Evolutionary conservation across 73 alveolate genomes (phyloP).

Genomic region (Blepharisma japonicum): DNA sequence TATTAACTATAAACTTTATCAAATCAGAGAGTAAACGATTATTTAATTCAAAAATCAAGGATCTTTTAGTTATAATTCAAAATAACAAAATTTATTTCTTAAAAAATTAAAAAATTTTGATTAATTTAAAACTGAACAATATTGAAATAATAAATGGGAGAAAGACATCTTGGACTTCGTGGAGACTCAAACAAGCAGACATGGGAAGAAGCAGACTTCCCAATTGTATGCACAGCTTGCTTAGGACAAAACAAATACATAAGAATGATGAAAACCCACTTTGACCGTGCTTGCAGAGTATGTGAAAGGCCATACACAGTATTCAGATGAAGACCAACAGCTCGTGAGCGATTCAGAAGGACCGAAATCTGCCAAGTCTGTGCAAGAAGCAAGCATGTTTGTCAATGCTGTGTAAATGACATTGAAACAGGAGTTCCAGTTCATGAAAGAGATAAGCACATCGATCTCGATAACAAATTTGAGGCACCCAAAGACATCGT

Average conservation of each 20-base stretch:
- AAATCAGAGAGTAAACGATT: too few relatives aligned
- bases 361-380: conserved; percentile 98
- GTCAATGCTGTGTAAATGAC: conserved; percentile 94
- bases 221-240: conserved; percentile 92
- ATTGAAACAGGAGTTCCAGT: conserved; percentile 95
- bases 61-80: too few relatives aligned
- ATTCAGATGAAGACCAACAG: conserved; percentile 96
- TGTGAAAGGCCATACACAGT: conserved; percentile 96
- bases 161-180: conserved; percentile 68
- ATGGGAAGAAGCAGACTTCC: conserved; percentile 98
- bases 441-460: conserved; percentile 90
- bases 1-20: too few relatives aligned
- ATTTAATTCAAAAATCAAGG: too few relatives aligned
- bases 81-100: too few relatives aligned
- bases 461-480: conserved; percentile 63
- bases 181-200: conserved; percentile 72
- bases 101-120: too few relatives aligned
- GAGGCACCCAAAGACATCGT: conserved; percentile 90
- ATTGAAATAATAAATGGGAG: conserved; percentile 35
- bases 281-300: conserved; percentile 90
- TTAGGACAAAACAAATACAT: conserved; percentile 94
- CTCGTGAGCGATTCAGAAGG: conserved; percentile 81
- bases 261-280: conserved; percentile 89
- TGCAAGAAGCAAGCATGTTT: conserved; percentile 93
- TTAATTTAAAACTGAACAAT: too few relatives aligned